Evolutionary conservation across 805 yeast genomes (phyloP), one percentile per base, ranked within the genome.

Genomic region (Pichia cabralensis): DNA sequence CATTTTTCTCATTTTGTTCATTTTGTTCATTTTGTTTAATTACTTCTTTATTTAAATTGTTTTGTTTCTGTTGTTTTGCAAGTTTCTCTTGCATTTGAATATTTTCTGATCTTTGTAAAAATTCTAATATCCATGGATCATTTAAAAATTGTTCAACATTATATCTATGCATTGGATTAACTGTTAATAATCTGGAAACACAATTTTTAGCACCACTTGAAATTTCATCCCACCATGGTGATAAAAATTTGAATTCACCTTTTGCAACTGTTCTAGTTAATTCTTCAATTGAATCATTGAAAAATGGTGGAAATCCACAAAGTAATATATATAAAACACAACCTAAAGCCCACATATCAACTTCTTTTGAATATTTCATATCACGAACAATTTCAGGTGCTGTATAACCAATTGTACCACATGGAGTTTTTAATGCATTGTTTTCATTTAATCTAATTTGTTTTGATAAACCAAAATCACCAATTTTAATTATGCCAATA

Each of bases 261-360:
- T 62, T 64, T n/a, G 88, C 83, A 16, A 82, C 88, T 46, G 81
- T 80, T 44, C 74, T 80, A 5, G 94, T 81, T 40, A 82, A 64
- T 2, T 69, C 65, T 39, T 80, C 88, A 41, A 79, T 78, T 39
- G 76, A 62, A 50, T 82, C 92, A 52, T 84, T 94, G 57, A 86
- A 92, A 53, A 92, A 92, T 5, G 98, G 98, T 1, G 98, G 98
- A 60, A 92, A 92, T 4, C 98, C 98, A 62, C 97, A 92, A 23
- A 92, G 62, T 28, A 92, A 64, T 1, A 97, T 92, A 53, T 92
- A 92, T 36, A 92, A 61, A 0, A 92, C 96, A 61, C 98, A 92
- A 0, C 98, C 98, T 35, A 92, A 65, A 5, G 96, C 96, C 98
- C 98, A 92, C 92, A 92, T 84, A 55, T 92, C 98, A 24, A 92